These are phyloP conservation scores for Macrocybe gigantea DNA, from an alignment of 768 basidiomycete species.

Conservation along the genomic window DNA sequence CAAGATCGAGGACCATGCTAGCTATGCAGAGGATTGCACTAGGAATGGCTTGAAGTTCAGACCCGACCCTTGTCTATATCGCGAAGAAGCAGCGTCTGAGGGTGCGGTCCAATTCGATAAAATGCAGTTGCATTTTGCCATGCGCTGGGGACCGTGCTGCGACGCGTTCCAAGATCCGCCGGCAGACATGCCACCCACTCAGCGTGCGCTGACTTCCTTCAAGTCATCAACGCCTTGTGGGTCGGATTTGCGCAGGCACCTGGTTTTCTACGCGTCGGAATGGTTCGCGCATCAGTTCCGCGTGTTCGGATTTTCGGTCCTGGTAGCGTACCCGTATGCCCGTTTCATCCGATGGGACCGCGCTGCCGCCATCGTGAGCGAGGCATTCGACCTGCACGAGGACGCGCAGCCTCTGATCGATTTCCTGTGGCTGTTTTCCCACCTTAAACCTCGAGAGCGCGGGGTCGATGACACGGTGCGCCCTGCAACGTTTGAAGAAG, in stretches of 20 bases:
- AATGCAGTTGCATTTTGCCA: conserved; percentile 7
- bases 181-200: not conserved
- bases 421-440: not conserved
- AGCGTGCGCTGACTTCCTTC: not conserved
- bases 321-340: not conserved
- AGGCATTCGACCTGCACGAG: not conserved
- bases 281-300: not conserved
- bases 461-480: not conserved
- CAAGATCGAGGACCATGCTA: conserved; percentile 5
- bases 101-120: conserved; percentile 1
- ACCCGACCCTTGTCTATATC: conserved; percentile 3
- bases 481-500: not conserved
- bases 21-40: conserved; percentile 4
- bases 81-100: not conserved
- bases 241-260: not conserved
- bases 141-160: conserved; percentile 4
- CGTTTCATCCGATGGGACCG: not conserved
- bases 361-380: not conserved
- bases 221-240: not conserved
- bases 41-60: not conserved
- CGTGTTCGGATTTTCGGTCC: not conserved
- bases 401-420: not conserved
- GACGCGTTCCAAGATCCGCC: conserved; percentile 10
- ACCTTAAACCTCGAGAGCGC: not conserved
- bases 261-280: not conserved